Evolutionary conservation across 192 early-diverging fungal species (phyloP).

Genomic region (Entomortierella parvispora): DNA sequence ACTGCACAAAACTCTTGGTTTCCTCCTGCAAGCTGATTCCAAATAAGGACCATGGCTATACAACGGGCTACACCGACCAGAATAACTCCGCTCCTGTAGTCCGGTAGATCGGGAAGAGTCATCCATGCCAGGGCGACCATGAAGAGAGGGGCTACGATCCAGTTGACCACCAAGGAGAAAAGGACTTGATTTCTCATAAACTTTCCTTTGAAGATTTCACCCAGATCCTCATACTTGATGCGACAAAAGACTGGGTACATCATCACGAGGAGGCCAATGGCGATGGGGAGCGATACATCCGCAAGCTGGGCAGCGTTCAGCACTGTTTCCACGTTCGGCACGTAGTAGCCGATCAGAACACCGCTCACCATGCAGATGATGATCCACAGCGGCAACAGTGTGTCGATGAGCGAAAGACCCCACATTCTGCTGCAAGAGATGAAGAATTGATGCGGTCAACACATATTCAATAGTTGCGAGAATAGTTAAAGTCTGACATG

Average conservation of each 20-base stretch:
- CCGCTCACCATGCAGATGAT: conserved; percentile 38
- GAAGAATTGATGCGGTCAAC: not conserved
- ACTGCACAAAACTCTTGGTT: conserved; percentile 76
- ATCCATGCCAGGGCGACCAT: conserved; percentile 78
- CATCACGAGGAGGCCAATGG: conserved; percentile 73
- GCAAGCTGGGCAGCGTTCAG: conserved; percentile 67
- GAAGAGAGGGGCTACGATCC: conserved; percentile 71
- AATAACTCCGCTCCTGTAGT: conserved; percentile 72
- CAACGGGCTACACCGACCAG: conserved; percentile 63
- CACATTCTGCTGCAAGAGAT: conserved; percentile 11
- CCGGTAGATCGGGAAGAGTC: conserved; percentile 70
- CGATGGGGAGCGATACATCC: conserved; percentile 76
- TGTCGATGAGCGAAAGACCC: conserved; percentile 32
- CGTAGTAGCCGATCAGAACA: conserved; percentile 58
- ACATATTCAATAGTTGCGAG: not conserved
- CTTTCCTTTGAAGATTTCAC: conserved; percentile 43
- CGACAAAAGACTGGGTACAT: conserved; percentile 81
- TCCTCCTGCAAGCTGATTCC: conserved; percentile 75
- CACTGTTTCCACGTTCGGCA: conserved; percentile 57
- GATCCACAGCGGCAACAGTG: conserved; percentile 31
- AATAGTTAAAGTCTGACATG: not conserved
- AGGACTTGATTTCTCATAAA: conserved; percentile 64
- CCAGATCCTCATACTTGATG: conserved; percentile 61
- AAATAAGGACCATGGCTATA: conserved; percentile 85
- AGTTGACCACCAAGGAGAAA: conserved; percentile 71